A percentile compares a stretch with the other conserved stretches of the same genome.
Evolutionary conservation across 371 early-diverging fungal species (phyloP).

Genomic region (Capniomyces stellatus): DNA sequence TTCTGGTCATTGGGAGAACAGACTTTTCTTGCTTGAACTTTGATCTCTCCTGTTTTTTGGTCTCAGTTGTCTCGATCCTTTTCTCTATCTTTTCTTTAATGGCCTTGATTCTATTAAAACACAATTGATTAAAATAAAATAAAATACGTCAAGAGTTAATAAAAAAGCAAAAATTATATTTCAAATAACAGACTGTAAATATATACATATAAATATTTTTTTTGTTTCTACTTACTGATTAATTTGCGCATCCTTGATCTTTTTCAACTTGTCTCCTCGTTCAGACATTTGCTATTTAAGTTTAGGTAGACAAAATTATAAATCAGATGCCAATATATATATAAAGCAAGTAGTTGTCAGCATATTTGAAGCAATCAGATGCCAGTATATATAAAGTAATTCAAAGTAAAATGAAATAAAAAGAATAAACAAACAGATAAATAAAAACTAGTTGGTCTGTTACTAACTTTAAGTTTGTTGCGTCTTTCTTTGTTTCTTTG

Average conservation of each 20-base stretch:
- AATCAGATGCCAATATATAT: too few species aligned
- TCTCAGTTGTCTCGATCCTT: constrained; percentile 7
- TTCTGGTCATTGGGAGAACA: constrained; percentile 25
- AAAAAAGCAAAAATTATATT: too few species aligned
- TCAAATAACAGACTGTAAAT: neutral
- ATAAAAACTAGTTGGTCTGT: neutral
- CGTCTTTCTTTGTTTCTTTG: constrained; percentile 27
- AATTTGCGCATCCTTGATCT: too few species aligned
- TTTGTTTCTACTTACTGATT: neutral
- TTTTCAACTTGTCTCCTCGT: too few species aligned
- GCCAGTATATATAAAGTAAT: too few species aligned
- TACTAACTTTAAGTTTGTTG: constrained; percentile 6
- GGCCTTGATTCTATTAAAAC: constrained; percentile 29
- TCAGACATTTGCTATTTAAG: too few species aligned
- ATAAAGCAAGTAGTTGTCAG: too few species aligned
- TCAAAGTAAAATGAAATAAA: too few species aligned
- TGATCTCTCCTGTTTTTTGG: constrained; percentile 9
- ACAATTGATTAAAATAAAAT: too few species aligned
- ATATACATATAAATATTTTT: neutral
- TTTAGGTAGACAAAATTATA: too few species aligned
- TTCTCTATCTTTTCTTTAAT: constrained; percentile 29
- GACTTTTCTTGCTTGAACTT: constrained; percentile 21
- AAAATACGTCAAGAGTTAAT: too few species aligned
- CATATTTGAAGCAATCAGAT: too few species aligned
- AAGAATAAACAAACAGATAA: neutral